Evolutionary conservation across 176 grass and related monocot genomes (phyloP).

Genomic region (Hordeum marinum): DNA sequence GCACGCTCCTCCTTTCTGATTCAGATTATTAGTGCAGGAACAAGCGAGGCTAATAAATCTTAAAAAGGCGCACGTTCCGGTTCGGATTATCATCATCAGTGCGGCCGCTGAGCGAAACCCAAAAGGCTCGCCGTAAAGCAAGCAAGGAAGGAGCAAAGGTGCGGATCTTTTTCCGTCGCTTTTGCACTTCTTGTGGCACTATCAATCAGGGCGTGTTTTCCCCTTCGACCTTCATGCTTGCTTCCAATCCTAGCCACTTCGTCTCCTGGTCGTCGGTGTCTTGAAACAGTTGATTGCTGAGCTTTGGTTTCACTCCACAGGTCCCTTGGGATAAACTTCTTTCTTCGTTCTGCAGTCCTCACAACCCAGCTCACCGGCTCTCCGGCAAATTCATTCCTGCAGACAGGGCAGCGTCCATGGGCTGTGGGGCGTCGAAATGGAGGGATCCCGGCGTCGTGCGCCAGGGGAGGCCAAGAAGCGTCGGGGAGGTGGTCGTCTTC

Average conservation of each 20-base stretch:
- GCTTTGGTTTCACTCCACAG: neutral
- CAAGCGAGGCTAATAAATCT: neutral
- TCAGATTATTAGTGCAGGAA: neutral
- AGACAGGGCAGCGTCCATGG: constrained; percentile 39
- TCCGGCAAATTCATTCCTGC: constrained; percentile 3
- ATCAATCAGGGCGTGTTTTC: neutral
- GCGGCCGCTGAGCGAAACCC: constrained; percentile 3
- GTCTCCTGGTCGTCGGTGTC: neutral
- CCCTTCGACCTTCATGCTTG: neutral
- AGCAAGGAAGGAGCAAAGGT: neutral
- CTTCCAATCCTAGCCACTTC: neutral
- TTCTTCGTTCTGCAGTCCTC: neutral
- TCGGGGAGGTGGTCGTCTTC: constrained; percentile 74
- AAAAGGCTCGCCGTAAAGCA: constrained; percentile 2
- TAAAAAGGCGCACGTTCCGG: neutral
- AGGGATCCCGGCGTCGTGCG: constrained; percentile 32
- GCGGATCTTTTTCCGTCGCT: neutral
- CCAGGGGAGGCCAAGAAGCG: constrained; percentile 35
- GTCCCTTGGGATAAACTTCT: neutral
- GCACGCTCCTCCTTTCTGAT: neutral
- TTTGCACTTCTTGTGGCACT: neutral
- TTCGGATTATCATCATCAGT: neutral
- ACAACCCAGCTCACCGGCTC: neutral
- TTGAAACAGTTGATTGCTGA: neutral
- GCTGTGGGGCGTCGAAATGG: constrained; percentile 51